These are phyloP conservation scores for Emergomyces orientalis DNA, from an alignment of 2,329 filamentous ascomycete genomes.

Conservation along the genomic window DNA sequence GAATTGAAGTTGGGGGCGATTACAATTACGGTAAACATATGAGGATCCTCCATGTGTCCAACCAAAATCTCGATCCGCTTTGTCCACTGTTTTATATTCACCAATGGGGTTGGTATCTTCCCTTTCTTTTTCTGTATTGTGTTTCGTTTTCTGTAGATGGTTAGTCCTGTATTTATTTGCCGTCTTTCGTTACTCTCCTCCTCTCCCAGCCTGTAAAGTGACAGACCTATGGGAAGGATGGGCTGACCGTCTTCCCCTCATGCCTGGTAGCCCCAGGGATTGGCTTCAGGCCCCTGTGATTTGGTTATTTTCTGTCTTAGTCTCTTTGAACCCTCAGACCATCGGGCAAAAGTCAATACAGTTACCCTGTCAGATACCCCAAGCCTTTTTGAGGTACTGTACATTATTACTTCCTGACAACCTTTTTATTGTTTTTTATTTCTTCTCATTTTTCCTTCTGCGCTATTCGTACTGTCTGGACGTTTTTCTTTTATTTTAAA, in stretches of 20 bases:
- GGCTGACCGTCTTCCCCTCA: neutral
- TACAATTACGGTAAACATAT: neutral
- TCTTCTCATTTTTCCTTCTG: neutral
- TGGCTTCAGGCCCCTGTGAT: neutral
- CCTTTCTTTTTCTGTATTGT: neutral
- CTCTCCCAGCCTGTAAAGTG: neutral
- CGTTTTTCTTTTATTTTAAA: neutral
- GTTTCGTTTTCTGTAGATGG: neutral
- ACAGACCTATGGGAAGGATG: neutral
- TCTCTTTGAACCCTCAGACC: neutral
- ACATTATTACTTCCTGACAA: neutral
- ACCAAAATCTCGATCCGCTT: neutral
- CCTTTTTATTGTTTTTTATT: constrained; percentile 3
- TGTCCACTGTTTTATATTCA: constrained; percentile 2
- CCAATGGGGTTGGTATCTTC: neutral
- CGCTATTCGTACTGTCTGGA: constrained; percentile 1
- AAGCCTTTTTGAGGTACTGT: neutral
- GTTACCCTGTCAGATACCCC: neutral
- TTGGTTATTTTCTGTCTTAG: neutral
- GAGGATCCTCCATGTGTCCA: constrained; percentile 1
- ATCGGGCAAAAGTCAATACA: neutral
- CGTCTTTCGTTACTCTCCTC: neutral
- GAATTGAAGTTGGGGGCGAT: neutral
- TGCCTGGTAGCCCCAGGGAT: neutral
- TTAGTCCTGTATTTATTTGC: neutral